These are phyloP conservation scores for Chytriomyces confervae DNA, from an alignment of 192 early-diverging fungal species.

Conservation along the genomic window DNA sequence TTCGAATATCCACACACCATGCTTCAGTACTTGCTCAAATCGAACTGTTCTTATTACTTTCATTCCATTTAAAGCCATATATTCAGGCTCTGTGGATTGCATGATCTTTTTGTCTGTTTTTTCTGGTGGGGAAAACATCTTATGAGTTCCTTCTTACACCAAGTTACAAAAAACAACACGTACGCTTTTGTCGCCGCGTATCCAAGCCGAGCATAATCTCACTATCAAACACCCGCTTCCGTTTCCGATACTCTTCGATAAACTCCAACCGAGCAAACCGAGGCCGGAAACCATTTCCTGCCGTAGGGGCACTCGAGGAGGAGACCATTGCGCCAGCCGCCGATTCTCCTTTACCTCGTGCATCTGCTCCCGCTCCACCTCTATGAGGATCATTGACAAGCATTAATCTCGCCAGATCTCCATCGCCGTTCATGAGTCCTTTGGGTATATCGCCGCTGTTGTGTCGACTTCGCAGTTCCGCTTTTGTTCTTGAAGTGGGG, in stretches of 20 bases:
- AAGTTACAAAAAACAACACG: slow-evolving; percentile 9
- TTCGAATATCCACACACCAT: not conserved
- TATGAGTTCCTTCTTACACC: not conserved
- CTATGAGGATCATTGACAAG: not conserved
- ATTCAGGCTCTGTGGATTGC: slow-evolving; percentile 21
- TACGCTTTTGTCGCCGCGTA: slow-evolving; percentile 11
- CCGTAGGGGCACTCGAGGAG: too few relatives aligned
- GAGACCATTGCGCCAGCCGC: too few relatives aligned
- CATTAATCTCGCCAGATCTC: not conserved
- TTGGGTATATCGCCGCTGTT: not conserved
- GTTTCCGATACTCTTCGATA: slow-evolving; percentile 33
- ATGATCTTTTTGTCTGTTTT: slow-evolving; percentile 13
- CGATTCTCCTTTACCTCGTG: too few relatives aligned
- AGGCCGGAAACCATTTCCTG: slow-evolving; percentile 6
- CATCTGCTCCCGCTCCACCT: too few relatives aligned
- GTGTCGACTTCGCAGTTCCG: not conserved
- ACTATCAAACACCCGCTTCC: slow-evolving; percentile 12
- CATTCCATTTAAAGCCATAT: slow-evolving; percentile 12
- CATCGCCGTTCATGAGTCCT: not conserved
- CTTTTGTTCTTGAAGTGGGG: slow-evolving; percentile 3
- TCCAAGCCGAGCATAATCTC: slow-evolving; percentile 36
- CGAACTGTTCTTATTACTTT: slow-evolving; percentile 35
- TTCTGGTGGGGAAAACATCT: not conserved
- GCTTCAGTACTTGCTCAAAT: slow-evolving; percentile 27
- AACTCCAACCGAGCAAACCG: slow-evolving; percentile 19